Conservation (phyloP, 352 stramenopile species). For the Pythium diclinum region DNA sequence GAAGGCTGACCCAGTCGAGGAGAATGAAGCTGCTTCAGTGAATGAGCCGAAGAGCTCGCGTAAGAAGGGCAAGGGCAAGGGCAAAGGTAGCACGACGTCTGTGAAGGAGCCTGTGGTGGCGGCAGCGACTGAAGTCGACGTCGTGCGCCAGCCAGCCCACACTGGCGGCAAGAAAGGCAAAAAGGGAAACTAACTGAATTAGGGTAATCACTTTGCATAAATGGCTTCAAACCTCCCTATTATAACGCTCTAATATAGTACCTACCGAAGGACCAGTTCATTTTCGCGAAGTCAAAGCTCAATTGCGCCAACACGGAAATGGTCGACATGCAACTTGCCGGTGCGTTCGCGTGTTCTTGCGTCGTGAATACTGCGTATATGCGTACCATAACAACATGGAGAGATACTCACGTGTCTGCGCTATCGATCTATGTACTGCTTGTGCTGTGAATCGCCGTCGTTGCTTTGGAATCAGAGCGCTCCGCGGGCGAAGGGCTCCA, state of each 20-base stretch:
- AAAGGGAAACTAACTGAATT: conserved; percentile 16
- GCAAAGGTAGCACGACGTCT: neutral
- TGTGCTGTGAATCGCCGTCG: neutral
- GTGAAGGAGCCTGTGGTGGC: conserved; percentile 6
- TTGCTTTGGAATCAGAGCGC: conserved; percentile 16
- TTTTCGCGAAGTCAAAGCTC: neutral
- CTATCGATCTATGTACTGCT: neutral
- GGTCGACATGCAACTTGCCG: conserved; percentile 3
- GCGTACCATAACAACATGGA: neutral
- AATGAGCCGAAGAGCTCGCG: conserved; percentile 3
- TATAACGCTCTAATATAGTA: conserved; percentile 9
- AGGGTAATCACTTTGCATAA: neutral
- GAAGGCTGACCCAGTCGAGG: neutral
- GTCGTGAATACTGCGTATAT: neutral
- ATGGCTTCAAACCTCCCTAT: neutral
- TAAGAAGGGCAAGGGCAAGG: conserved; percentile 21
- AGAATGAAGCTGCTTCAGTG: neutral
- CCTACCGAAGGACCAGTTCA: neutral
- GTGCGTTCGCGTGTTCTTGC: neutral
- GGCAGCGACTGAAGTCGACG: conserved; percentile 4
- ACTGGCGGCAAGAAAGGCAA: conserved; percentile 22
- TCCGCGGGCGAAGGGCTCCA: conserved; percentile 61
- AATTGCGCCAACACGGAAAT: neutral
- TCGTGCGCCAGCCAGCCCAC: conserved; percentile 11
- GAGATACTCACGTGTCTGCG: neutral